Percentiles rank a stretch among this genome's conserved stretches.
phyloP scores from a whole-genome alignment of 1,284 basidiomycete species.

The Austroboletus novae-zelandiae region DNA sequence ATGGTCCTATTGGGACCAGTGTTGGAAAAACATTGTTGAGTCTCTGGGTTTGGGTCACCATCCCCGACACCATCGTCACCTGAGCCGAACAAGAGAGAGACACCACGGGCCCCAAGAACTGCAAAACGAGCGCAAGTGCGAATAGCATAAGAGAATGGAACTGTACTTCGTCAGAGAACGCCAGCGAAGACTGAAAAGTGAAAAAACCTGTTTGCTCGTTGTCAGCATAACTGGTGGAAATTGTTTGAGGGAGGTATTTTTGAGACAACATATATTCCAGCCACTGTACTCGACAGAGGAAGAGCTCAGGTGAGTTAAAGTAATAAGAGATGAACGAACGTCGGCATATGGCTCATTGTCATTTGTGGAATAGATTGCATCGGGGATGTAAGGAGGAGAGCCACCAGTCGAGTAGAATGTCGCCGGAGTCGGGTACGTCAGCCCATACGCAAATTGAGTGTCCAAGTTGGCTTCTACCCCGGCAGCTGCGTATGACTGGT shows the following conservation, averaged over 20 bases:
- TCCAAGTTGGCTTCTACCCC: constrained; percentile 74
- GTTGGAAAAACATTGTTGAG: constrained; percentile 57
- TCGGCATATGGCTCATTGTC: constrained; percentile 66
- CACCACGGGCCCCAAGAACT: constrained; percentile 54
- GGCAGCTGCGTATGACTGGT: constrained; percentile 53
- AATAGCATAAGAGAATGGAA: constrained; percentile 58
- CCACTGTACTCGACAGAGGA: constrained; percentile 41
- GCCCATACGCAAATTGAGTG: constrained; percentile 62
- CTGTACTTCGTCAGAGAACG: constrained; percentile 30
- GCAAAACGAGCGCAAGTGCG: constrained; percentile 66
- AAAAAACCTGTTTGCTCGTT: constrained; percentile 59
- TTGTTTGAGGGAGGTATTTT: constrained; percentile 32
- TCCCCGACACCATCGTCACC: constrained; percentile 73
- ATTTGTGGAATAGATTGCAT: constrained; percentile 38
- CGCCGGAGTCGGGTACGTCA: constrained; percentile 47
- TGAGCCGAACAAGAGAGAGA: constrained; percentile 59
- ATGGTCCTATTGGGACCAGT: constrained; percentile 49
- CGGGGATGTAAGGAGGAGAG: constrained; percentile 57
- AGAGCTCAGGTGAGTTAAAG: no score
- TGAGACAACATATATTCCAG: constrained; percentile 51
- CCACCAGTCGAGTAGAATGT: constrained; percentile 65
- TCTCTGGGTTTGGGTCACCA: constrained; percentile 45
- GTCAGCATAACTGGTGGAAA: constrained; percentile 49
- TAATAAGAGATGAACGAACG: constrained; percentile 27
- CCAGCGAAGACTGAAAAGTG: no score